Evolutionary conservation across 805 yeast species (phyloP).

Genomic region (Danielozyma ontarioensis): DNA sequence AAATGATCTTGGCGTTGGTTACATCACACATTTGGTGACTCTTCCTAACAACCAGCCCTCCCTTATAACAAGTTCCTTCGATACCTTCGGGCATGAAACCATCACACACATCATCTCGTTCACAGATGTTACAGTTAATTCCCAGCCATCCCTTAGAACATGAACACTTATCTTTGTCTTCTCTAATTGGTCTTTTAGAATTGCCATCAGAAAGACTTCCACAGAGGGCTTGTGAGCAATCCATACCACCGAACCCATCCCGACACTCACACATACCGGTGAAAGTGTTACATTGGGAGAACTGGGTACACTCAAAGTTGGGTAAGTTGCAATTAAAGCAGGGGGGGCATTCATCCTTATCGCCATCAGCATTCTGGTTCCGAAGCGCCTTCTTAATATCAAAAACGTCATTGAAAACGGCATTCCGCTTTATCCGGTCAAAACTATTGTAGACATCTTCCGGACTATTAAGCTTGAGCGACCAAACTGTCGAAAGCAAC

Average conservation of each 20-base stretch:
- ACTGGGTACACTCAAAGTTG: slow-evolving; percentile 85
- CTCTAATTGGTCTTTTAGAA: slow-evolving; percentile 58
- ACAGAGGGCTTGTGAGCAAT: slow-evolving; percentile 84
- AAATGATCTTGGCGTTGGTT: slow-evolving; percentile 79
- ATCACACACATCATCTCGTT: slow-evolving; percentile 69
- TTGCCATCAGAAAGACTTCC: slow-evolving; percentile 70
- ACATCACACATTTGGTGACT: slow-evolving; percentile 93
- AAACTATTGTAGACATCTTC: slow-evolving; percentile 9
- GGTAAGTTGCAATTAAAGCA: slow-evolving; percentile 95
- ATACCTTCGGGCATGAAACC: slow-evolving; percentile 82
- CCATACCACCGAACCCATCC: slow-evolving; percentile 89
- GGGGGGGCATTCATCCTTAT: slow-evolving; percentile 64
- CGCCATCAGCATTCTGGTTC: slow-evolving; percentile 37
- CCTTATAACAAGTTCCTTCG: slow-evolving; percentile 82
- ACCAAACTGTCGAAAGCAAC: background rate
- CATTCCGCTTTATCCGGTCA: slow-evolving; percentile 16
- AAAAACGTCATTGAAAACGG: slow-evolving; percentile 21
- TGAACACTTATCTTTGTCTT: slow-evolving; percentile 50
- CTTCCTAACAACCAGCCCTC: slow-evolving; percentile 76
- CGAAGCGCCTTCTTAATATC: slow-evolving; percentile 7
- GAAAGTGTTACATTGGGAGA: slow-evolving; percentile 78
- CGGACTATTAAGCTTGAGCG: background rate
- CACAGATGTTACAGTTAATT: slow-evolving; percentile 88
- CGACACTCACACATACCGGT: slow-evolving; percentile 92
- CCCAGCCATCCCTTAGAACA: slow-evolving; percentile 92